phyloP scores from a whole-genome alignment of 2,329 filamentous ascomycete genomes.

The Colletotrichum spinosum region DNA sequence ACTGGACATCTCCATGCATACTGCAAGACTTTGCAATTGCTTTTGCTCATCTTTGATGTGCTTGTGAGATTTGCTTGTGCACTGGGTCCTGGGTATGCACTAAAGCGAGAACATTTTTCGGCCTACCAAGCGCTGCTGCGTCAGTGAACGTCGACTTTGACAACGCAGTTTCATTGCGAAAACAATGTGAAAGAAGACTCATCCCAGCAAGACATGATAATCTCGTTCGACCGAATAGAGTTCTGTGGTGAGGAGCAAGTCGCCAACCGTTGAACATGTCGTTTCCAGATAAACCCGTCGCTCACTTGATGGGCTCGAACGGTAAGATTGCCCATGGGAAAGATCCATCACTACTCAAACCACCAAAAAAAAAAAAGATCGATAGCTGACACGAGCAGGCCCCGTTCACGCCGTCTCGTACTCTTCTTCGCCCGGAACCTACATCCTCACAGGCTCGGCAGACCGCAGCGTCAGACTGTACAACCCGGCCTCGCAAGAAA shows the following conservation, averaged over 20 bases:
- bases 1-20: too few species aligned
- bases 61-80: too few species aligned
- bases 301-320: slow-evolving; percentile 69
- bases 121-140: background rate
- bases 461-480: slow-evolving; percentile 90
- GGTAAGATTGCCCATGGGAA: slow-evolving; percentile 52
- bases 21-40: background rate
- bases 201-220: slow-evolving; percentile 12
- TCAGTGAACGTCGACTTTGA: background rate
- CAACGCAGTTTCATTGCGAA: background rate
- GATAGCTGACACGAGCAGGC: slow-evolving; percentile 54
- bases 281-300: slow-evolving; percentile 61
- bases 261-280: slow-evolving; percentile 48
- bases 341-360: too few species aligned
- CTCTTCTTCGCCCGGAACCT: slow-evolving; percentile 78
- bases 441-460: slow-evolving; percentile 86
- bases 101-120: slow-evolving; percentile 16
- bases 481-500: slow-evolving; percentile 70
- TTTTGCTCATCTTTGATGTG: background rate
- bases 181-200: slow-evolving; percentile 1
- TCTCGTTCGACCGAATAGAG: background rate
- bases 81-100: slow-evolving; percentile 27
- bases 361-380: too few species aligned
- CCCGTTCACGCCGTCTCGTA: slow-evolving; percentile 80
- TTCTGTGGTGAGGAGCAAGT: slow-evolving; percentile 27